Conservation (phyloP, 2,329 filamentous ascomycete genomes). For the Paraphoma sp. region DNA sequence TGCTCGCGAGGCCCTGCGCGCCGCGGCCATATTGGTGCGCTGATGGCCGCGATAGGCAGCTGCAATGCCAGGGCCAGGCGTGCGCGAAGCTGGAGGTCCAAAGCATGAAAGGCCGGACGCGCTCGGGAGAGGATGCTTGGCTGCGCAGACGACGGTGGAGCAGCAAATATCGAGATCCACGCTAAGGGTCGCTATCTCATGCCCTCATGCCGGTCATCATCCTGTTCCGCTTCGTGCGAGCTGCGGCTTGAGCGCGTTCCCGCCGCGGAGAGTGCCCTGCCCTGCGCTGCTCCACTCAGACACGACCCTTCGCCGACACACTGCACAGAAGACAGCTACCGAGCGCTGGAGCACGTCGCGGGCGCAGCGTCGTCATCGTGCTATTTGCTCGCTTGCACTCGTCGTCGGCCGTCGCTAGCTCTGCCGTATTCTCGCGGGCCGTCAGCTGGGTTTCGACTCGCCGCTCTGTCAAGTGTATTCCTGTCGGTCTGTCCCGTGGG, state of each 20-base stretch:
- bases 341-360: not conserved
- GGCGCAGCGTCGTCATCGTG: slow-evolving; percentile 17
- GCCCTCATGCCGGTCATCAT: slow-evolving; percentile 7
- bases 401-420: slow-evolving; percentile 11
- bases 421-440: slow-evolving; percentile 22
- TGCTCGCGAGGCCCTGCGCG: slow-evolving; percentile 21
- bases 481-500: not conserved
- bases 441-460: slow-evolving; percentile 19
- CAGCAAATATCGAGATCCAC: slow-evolving; percentile 26
- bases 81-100: not conserved
- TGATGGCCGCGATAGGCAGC: slow-evolving; percentile 31
- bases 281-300: not conserved
- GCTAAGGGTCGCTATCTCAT: slow-evolving; percentile 35
- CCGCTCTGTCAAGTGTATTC: not conserved
- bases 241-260: slow-evolving; percentile 4
- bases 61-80: slow-evolving; percentile 8
- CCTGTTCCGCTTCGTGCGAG: not conserved
- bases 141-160: slow-evolving; percentile 18
- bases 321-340: too few relatives aligned
- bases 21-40: slow-evolving; percentile 27
- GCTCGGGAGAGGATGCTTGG: slow-evolving; percentile 17
- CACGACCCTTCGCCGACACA: not conserved
- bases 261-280: slow-evolving; percentile 3
- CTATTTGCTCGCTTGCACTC: slow-evolving; percentile 26
- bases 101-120: slow-evolving; percentile 9